Percentiles rank a stretch among this genome's conserved stretches.
Conservation (phyloP, 106 monocot species). For the Dendrobium nobile region DNA sequence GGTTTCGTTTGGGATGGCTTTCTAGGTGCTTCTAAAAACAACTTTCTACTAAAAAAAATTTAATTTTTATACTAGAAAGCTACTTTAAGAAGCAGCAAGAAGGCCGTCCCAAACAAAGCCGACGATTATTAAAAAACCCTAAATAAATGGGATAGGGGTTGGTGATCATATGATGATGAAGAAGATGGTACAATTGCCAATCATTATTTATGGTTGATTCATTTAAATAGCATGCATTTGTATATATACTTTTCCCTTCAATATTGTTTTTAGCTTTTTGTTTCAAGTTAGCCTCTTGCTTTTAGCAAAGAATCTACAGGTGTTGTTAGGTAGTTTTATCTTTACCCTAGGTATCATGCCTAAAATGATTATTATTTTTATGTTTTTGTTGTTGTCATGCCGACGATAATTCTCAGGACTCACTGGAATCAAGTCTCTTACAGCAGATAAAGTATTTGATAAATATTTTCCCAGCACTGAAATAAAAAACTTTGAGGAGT, state of each 20-base stretch:
- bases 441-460: slow-evolving; percentile 19
- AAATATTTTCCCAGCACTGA: slow-evolving; percentile 10
- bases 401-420: slow-evolving; percentile 29
- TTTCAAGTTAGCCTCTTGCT: neutral
- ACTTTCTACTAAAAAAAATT: no score
- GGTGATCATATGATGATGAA: neutral
- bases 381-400: neutral
- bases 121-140: neutral
- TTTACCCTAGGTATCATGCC: neutral
- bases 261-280: neutral
- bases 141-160: neutral
- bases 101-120: neutral
- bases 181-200: neutral
- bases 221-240: neutral
- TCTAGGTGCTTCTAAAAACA: no score
- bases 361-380: neutral
- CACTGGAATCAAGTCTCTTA: slow-evolving; percentile 8
- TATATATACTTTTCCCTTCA: neutral
- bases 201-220: neutral
- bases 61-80: no score
- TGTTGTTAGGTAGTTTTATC: neutral
- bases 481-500: neutral
- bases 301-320: neutral
- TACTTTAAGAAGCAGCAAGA: no score
- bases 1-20: no score